Conservation (phyloP, 257 asterid species). For the Orobanche coerulescens region DNA sequence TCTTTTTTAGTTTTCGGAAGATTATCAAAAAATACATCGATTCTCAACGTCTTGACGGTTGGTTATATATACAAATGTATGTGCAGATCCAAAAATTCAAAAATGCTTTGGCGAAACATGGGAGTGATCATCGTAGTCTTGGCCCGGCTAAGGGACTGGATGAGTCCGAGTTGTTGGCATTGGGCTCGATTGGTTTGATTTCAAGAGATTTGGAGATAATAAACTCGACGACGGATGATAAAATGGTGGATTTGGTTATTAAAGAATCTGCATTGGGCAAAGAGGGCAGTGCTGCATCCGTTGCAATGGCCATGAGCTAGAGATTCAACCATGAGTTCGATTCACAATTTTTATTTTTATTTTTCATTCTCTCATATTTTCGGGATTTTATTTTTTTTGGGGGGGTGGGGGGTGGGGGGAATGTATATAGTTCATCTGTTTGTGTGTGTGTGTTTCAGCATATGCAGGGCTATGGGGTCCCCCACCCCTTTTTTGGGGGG, state of each 20-base stretch:
- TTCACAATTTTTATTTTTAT: background rate
- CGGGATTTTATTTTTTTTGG: background rate
- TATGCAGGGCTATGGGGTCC: too few species aligned
- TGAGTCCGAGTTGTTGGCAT: constrained; percentile 51
- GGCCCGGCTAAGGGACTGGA: constrained; percentile 80
- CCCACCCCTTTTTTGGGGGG: too few species aligned
- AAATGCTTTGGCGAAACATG: constrained; percentile 69
- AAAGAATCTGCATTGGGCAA: constrained; percentile 22
- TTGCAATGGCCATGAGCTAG: constrained; percentile 37
- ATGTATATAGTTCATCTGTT: constrained; percentile 26
- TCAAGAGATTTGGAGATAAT: constrained; percentile 25
- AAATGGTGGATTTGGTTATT: constrained; percentile 28
- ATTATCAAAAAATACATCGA: background rate
- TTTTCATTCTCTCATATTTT: background rate
- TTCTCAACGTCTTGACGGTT: background rate
- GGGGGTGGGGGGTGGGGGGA: background rate
- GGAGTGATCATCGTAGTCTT: constrained; percentile 32
- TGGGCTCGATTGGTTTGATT: constrained; percentile 52
- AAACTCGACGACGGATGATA: constrained; percentile 3
- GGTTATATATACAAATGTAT: background rate
- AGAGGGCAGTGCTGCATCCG: constrained; percentile 30
- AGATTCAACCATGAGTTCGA: background rate
- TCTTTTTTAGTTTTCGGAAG: background rate
- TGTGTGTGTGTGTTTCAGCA: background rate
- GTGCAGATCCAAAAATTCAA: constrained; percentile 80